Evolutionary conservation across 139 green algal species (phyloP).

Genomic region (Nannochloris sp.): DNA sequence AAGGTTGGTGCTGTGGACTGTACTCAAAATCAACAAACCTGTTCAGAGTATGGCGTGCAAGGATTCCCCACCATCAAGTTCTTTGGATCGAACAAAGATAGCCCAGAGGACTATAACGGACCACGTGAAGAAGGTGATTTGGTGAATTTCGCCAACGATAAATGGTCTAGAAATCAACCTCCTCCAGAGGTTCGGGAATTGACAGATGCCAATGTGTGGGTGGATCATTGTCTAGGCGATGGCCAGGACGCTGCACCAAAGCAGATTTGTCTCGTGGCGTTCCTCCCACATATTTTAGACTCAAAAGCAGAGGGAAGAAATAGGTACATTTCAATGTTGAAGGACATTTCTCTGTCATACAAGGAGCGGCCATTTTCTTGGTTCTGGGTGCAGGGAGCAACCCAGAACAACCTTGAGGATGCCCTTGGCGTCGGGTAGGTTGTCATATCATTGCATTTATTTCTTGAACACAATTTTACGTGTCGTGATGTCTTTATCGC

Average conservation of each 20-base stretch:
- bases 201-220: slow-evolving; percentile 45
- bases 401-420: slow-evolving; percentile 60
- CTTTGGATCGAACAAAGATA: slow-evolving; percentile 70
- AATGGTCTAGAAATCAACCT: slow-evolving; percentile 37
- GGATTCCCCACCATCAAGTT: slow-evolving; percentile 90
- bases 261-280: slow-evolving; percentile 76
- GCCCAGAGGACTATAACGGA: slow-evolving; percentile 71
- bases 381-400: slow-evolving; percentile 67
- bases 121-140: slow-evolving; percentile 52
- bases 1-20: slow-evolving; percentile 85
- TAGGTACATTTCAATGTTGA: slow-evolving; percentile 52
- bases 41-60: slow-evolving; percentile 46
- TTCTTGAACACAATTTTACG: slow-evolving; percentile 19
- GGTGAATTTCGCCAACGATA: slow-evolving; percentile 29
- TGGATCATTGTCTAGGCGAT: slow-evolving; percentile 48
- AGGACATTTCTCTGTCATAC: slow-evolving; percentile 51
- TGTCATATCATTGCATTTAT: too few species aligned
- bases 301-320: slow-evolving; percentile 59
- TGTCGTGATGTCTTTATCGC: background rate
- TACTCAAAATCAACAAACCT: slow-evolving; percentile 51
- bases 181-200: slow-evolving; percentile 64
- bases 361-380: slow-evolving; percentile 65
- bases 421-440: slow-evolving; percentile 60
- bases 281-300: slow-evolving; percentile 89
- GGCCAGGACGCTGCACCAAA: slow-evolving; percentile 26